These are phyloP conservation scores for Eruca vesicaria DNA, from an alignment of 441 rosid species.

Conservation along the genomic window DNA sequence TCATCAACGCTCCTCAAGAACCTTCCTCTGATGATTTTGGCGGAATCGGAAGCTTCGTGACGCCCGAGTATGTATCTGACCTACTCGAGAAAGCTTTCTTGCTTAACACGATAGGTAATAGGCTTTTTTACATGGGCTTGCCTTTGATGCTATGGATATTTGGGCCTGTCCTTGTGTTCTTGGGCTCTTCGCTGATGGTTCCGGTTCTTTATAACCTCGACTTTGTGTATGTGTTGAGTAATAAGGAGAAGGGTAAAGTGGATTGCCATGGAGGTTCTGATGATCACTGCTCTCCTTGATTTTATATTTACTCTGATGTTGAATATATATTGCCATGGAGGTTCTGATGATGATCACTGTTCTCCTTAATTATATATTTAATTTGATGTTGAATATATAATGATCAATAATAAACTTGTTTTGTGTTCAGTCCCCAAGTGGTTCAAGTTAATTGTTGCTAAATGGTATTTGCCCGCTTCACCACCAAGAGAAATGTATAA, in stretches of 20 bases:
- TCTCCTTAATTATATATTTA: neutral
- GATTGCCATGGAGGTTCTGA: conserved; percentile 29
- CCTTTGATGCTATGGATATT: conserved; percentile 89
- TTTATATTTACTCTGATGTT: neutral
- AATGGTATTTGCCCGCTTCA: too few relatives aligned
- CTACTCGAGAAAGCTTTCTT: conserved; percentile 68
- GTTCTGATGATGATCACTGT: neutral
- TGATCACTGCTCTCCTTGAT: conserved; percentile 19
- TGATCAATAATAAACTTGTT: neutral
- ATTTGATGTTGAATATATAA: neutral
- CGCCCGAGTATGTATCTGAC: conserved; percentile 54
- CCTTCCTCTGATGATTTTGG: neutral
- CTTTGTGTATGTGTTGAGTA: conserved; percentile 39
- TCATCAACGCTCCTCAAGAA: conserved; percentile 65
- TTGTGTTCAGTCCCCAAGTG: neutral
- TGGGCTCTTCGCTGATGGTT: conserved; percentile 57
- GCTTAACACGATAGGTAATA: conserved; percentile 74
- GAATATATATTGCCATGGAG: neutral
- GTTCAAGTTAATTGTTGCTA: neutral
- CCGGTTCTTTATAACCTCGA: conserved; percentile 83
- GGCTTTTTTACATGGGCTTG: conserved; percentile 72
- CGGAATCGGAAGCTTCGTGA: conserved; percentile 35
- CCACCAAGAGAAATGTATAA: neutral
- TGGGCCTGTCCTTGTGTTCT: conserved; percentile 77
- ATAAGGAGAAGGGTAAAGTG: conserved; percentile 34